Percentiles rank a stretch among this genome's conserved stretches.
Conservation (phyloP, 139 green algal genomes). For the Chlamydomonas sp. region DNA sequence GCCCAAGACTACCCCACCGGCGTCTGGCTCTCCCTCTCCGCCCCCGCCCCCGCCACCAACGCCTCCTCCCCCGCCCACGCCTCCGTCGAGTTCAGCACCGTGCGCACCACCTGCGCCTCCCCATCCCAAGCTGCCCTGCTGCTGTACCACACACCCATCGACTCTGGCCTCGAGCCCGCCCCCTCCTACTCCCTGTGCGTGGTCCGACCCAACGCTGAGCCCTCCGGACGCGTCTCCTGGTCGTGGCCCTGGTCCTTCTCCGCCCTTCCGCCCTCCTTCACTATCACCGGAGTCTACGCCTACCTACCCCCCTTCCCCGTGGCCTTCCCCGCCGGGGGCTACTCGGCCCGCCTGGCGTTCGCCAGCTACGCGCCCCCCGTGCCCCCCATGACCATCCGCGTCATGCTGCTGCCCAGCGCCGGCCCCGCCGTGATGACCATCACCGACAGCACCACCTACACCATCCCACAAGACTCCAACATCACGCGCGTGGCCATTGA, state of each 20-base stretch:
- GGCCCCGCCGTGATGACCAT: neutral
- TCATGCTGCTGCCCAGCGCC: neutral
- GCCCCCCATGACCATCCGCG: neutral
- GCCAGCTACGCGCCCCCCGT: too few species aligned
- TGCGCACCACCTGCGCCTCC: neutral
- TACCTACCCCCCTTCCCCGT: neutral
- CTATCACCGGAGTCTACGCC: slow-evolving; percentile 1
- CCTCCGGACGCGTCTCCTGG: slow-evolving; percentile 3
- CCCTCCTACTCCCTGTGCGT: slow-evolving; percentile 3
- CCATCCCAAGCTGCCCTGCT: neutral
- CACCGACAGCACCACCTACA: too few species aligned
- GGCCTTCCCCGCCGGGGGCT: neutral
- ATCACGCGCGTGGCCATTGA: neutral
- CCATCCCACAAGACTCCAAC: neutral
- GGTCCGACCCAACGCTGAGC: neutral
- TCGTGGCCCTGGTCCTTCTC: neutral
- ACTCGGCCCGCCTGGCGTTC: neutral
- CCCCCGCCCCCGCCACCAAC: neutral
- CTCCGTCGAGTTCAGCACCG: slow-evolving; percentile 5
- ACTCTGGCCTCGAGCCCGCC: neutral
- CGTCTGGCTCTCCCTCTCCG: neutral
- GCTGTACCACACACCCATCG: slow-evolving; percentile 6
- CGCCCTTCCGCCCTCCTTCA: neutral
- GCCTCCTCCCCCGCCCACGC: neutral
- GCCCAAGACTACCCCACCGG: slow-evolving; percentile 1